phyloP scores from a whole-genome alignment of 768 basidiomycete species.

The Sarcomyxa edulis region DNA sequence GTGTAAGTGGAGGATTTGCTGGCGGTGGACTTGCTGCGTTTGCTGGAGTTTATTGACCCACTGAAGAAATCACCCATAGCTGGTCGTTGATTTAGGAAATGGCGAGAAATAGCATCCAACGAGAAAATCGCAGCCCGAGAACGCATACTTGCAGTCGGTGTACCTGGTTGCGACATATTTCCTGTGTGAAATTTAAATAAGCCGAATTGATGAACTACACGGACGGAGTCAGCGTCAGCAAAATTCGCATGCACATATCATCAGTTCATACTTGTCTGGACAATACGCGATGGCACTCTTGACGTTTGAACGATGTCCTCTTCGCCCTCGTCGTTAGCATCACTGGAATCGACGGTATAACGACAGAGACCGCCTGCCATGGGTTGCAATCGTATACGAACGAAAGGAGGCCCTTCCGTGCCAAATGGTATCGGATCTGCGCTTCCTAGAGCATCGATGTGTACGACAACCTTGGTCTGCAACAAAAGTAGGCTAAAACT shows the following conservation, averaged over 20 bases:
- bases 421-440: constrained; percentile 80
- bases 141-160: constrained; percentile 59
- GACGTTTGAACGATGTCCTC: constrained; percentile 81
- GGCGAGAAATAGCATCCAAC: constrained; percentile 85
- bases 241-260: background rate
- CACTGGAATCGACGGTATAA: constrained; percentile 69
- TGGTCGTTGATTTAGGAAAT: constrained; percentile 72
- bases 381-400: constrained; percentile 78
- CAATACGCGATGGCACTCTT: constrained; percentile 67
- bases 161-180: constrained; percentile 69
- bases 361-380: constrained; percentile 80
- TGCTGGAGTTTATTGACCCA: constrained; percentile 62
- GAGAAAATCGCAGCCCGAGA: constrained; percentile 86
- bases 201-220: constrained; percentile 79
- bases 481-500: constrained; percentile 5
- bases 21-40: constrained; percentile 61
- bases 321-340: constrained; percentile 67
- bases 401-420: constrained; percentile 62
- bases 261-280: constrained; percentile 68
- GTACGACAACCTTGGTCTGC: constrained; percentile 84
- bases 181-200: constrained; percentile 85
- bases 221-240: constrained; percentile 3
- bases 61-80: constrained; percentile 74
- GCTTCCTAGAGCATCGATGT: constrained; percentile 71
- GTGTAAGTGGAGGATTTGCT: constrained; percentile 75